Conservation (phyloP, 805 yeast genomes). For the Citeromyces matritensis region DNA sequence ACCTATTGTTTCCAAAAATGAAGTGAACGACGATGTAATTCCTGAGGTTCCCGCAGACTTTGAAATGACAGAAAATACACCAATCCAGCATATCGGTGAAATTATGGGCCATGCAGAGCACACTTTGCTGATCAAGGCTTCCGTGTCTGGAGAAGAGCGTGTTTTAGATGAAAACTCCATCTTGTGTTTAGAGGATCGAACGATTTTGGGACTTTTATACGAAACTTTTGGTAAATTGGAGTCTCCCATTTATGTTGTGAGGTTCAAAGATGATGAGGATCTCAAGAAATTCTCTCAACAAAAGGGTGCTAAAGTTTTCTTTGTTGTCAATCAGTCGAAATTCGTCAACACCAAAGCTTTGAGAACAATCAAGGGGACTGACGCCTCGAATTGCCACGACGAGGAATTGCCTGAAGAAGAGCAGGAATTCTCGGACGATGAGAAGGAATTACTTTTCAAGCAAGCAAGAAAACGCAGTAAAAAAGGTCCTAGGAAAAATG, state of each 20-base stretch:
- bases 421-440: constrained; percentile 93
- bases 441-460: constrained; percentile 63
- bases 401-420: constrained; percentile 90
- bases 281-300: constrained; percentile 26
- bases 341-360: constrained; percentile 66
- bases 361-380: constrained; percentile 68
- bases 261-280: constrained; percentile 37
- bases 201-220: constrained; percentile 59
- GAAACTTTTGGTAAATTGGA: constrained; percentile 87
- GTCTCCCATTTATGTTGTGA: constrained; percentile 67
- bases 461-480: constrained; percentile 46
- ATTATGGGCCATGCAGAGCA: constrained; percentile 56
- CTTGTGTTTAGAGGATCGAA: constrained; percentile 60
- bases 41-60: constrained; percentile 57
- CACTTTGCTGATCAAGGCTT: constrained; percentile 59
- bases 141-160: constrained; percentile 68
- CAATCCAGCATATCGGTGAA: constrained; percentile 59
- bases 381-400: constrained; percentile 90
- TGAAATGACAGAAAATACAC: constrained; percentile 38
- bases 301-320: constrained; percentile 47
- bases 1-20: constrained; percentile 73
- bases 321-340: constrained; percentile 69
- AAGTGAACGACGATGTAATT: constrained; percentile 51
- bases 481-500: constrained; percentile 17
- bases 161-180: constrained; percentile 72